Conservation (phyloP, 192 early-diverging fungal species). For the Glomus cerebriforme region DNA sequence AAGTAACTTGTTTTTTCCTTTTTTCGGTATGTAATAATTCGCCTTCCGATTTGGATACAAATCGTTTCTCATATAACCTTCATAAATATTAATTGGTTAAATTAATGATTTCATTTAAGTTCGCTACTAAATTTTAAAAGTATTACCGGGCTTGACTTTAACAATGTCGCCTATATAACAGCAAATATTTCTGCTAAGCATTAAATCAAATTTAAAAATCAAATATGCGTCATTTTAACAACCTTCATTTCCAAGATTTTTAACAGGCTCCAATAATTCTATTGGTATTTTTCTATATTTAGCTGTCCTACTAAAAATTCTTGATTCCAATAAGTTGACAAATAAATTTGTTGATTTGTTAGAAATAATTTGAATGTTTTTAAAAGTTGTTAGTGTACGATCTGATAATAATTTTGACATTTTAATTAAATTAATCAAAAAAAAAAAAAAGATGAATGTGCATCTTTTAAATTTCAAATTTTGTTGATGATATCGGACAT, state of each 20-base stretch:
- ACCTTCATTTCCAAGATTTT: conserved; percentile 11
- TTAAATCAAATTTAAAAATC: neutral
- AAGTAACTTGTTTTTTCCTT: neutral
- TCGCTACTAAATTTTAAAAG: neutral
- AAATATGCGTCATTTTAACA: neutral
- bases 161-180: neutral
- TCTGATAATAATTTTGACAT: conserved; percentile 13
- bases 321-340: neutral
- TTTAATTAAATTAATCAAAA: neutral
- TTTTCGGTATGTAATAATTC: conserved; percentile 1
- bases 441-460: too few species aligned
- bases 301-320: neutral
- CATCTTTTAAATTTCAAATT: too few species aligned
- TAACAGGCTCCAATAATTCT: neutral
- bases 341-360: conserved; percentile 10
- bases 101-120: neutral
- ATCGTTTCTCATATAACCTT: conserved; percentile 17
- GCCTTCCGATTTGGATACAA: conserved; percentile 4
- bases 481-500: neutral
- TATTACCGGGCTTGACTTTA: neutral
- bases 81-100: neutral
- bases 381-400: neutral
- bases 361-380: neutral
- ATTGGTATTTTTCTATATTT: conserved; percentile 8
- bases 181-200: neutral